Evolutionary conservation across 148 eudicot species (phyloP).

Genomic region (Polygonum aviculare): DNA sequence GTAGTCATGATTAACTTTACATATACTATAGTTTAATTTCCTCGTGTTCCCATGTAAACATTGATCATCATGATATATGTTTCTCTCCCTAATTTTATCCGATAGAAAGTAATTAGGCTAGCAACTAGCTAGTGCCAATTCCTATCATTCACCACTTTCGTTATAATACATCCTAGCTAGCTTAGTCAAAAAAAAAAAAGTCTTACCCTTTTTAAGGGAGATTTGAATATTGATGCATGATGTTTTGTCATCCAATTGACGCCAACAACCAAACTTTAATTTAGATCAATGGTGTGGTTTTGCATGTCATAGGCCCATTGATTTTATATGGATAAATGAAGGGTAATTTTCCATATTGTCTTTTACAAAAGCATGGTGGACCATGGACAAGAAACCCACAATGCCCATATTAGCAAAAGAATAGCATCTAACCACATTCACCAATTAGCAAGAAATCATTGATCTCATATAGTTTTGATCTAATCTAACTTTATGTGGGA

Average conservation of each 20-base stretch:
- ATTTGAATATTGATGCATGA: not conserved
- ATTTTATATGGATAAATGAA: not conserved
- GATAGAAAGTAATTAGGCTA: not conserved
- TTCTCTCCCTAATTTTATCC: not conserved
- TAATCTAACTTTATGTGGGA: not conserved
- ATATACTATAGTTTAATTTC: not conserved
- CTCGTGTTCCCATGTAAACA: not conserved
- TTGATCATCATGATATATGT: conserved; percentile 1
- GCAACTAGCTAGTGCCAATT: not conserved
- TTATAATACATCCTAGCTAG: not conserved
- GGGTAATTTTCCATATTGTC: not conserved
- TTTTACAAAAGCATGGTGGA: conserved; percentile 2
- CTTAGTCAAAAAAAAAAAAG: not conserved
- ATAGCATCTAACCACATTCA: conserved; percentile 6
- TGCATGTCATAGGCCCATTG: not conserved
- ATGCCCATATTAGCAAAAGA: not conserved
- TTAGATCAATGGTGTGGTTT: not conserved
- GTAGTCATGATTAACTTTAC: not conserved
- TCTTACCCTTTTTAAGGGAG: not conserved
- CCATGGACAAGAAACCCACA: conserved; percentile 4
- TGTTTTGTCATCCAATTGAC: not conserved
- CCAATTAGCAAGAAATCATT: conserved; percentile 4
- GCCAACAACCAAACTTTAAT: not conserved
- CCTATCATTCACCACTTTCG: not conserved
- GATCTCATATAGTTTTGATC: not conserved